Conservation (phyloP, 129 eudicot genomes). For the Glebionis coronaria region DNA sequence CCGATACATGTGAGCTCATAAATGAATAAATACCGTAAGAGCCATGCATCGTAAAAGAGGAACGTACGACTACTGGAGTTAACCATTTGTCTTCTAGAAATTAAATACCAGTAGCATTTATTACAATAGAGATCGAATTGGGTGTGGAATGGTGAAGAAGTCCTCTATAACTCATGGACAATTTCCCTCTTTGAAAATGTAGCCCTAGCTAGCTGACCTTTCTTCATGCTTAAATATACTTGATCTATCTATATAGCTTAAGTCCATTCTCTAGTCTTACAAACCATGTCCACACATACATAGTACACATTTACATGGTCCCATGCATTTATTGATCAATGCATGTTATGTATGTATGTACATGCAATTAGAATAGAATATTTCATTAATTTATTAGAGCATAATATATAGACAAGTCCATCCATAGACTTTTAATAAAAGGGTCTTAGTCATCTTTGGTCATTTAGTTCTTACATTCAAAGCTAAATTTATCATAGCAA, state of each 20-base stretch:
- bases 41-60: neutral
- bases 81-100: slow-evolving; percentile 12
- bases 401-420: slow-evolving; percentile 37
- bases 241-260: slow-evolving; percentile 13
- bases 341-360: slow-evolving; percentile 25
- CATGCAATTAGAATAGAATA: slow-evolving; percentile 36
- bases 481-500: slow-evolving; percentile 30
- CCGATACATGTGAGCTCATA: slow-evolving; percentile 11
- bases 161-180: slow-evolving; percentile 27
- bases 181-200: slow-evolving; percentile 25
- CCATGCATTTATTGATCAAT: slow-evolving; percentile 30
- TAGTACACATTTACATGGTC: slow-evolving; percentile 23
- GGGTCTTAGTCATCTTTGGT: slow-evolving; percentile 33
- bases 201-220: slow-evolving; percentile 30
- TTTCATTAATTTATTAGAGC: slow-evolving; percentile 31
- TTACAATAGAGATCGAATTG: slow-evolving; percentile 14
- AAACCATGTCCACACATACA: slow-evolving; percentile 23
- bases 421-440: slow-evolving; percentile 31
- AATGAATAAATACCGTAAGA: neutral
- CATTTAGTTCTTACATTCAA: slow-evolving; percentile 31
- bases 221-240: slow-evolving; percentile 25
- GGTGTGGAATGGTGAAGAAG: slow-evolving; percentile 31
- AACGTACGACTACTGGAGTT: slow-evolving; percentile 10
- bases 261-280: slow-evolving; percentile 31
- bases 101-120: slow-evolving; percentile 23